Base-by-base conservation (phyloP, 805 yeast genomes). In the Yarrowia phangngaensis region DNA sequence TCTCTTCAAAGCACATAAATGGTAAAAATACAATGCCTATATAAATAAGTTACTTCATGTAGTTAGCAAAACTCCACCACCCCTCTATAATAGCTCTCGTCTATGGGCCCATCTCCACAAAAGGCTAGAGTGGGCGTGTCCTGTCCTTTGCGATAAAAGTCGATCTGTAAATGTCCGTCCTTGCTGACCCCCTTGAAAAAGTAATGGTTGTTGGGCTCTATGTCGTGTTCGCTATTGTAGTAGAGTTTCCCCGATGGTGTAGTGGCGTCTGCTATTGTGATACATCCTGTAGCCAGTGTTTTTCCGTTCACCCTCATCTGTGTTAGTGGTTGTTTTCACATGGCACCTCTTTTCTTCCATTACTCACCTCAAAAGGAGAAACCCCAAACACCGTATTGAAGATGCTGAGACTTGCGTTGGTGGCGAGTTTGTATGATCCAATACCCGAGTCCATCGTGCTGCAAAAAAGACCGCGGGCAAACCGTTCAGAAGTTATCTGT, bases 261-360 rank as follows among this genome's bases (percentile, higher is more conserved):
- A 4, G 45, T 38, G 9, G 17, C 24, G 19, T 38, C 45, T 16
- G 45, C 45, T 38, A 38, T 38, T 32, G 45, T 38, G 27, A 34
- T 50, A 54, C 20, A 28, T 34, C 40, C 60, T 57, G 20, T 55
- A 31, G 24, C 47, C 14, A 14, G 43, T 28, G 34, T 53, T 51
- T 24, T 53, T 41, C 43, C 58, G 22, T 13, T 60, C 45, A 20
- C 62, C 60, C 19, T 28, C 51, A 14, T 56, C 62, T 15, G 52
- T n/a, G 23, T 57, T 55, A 24, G 58, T 58, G 9, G 52, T 34
- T 16, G 45, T 54, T 12, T 16, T 16, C 14, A 51, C 27, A 13
- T 24, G 38, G 13, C 56, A 24, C 54, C 16, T 9, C 43, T 24
- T 23, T 11, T 35, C 8, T 35, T 29, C 8, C 13, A 8, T 27